Conservation (phyloP, 768 basidiomycete genomes). For the Chalciporus sphaerocephalus region DNA sequence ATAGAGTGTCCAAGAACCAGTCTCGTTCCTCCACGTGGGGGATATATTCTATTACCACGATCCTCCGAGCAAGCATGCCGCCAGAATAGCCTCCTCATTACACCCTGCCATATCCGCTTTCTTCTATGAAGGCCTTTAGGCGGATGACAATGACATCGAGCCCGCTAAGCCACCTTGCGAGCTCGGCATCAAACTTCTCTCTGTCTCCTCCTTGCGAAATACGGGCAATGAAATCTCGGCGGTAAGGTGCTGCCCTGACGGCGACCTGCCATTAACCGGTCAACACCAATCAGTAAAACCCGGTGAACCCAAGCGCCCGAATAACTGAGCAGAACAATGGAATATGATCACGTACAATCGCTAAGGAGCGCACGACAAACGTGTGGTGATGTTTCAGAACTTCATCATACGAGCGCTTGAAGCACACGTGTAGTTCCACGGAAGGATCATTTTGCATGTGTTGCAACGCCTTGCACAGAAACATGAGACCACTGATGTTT, state of each 20-base stretch:
- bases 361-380: slow-evolving; percentile 57
- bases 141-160: slow-evolving; percentile 53
- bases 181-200: slow-evolving; percentile 55
- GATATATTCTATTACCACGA: slow-evolving; percentile 21
- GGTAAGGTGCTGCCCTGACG: slow-evolving; percentile 58
- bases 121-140: slow-evolving; percentile 51
- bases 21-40: slow-evolving; percentile 5
- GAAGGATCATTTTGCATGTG: slow-evolving; percentile 53
- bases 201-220: slow-evolving; percentile 60
- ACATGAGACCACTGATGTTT: slow-evolving; percentile 53
- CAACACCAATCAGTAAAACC: not conserved
- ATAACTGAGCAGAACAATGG: not conserved
- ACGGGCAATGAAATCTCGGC: slow-evolving; percentile 57
- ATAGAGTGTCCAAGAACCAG: slow-evolving; percentile 2
- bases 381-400: slow-evolving; percentile 64
- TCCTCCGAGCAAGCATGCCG: slow-evolving; percentile 17
- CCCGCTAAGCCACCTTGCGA: slow-evolving; percentile 58
- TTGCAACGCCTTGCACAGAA: slow-evolving; percentile 65
- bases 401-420: slow-evolving; percentile 65
- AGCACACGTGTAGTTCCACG: slow-evolving; percentile 60
- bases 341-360: slow-evolving; percentile 25
- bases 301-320: not conserved
- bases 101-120: slow-evolving; percentile 55
- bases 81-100: slow-evolving; percentile 21
- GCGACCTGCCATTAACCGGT: slow-evolving; percentile 46